Evolutionary conservation across 1,284 basidiomycete species (phyloP).

Genomic region (Kalmanozyma brasiliensis): DNA sequence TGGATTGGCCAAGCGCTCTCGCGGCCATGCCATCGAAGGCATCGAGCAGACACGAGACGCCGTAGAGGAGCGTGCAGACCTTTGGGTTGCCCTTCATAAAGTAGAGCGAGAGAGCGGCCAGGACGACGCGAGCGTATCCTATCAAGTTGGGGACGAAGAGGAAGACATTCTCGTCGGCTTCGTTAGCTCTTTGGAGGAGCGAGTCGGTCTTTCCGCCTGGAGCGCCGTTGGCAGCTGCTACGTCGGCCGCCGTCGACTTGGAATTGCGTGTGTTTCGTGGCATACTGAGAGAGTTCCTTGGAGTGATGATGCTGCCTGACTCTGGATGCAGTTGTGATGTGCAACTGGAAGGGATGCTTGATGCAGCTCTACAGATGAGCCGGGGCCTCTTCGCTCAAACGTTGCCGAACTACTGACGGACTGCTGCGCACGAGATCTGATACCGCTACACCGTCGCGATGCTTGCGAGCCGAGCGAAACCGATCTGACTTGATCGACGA

Average conservation of each 20-base stretch:
- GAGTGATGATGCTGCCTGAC: no score
- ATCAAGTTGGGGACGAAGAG: slow-evolving; percentile 96
- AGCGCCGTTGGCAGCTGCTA: slow-evolving; percentile 27
- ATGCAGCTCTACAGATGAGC: no score
- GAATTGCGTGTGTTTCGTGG: slow-evolving; percentile 42
- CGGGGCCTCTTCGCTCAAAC: no score
- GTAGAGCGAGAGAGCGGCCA: slow-evolving; percentile 88
- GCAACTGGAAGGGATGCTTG: no score
- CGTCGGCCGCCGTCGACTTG: slow-evolving; percentile 31
- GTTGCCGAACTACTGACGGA: no score
- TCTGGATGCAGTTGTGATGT: no score
- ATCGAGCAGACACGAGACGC: slow-evolving; percentile 91
- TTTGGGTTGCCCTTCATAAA: slow-evolving; percentile 87
- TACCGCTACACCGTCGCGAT: no score
- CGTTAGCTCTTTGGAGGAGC: slow-evolving; percentile 41
- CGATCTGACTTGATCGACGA: no score
- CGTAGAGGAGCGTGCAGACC: slow-evolving; percentile 89
- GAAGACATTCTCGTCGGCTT: slow-evolving; percentile 63
- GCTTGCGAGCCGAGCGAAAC: background rate
- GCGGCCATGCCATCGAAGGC: slow-evolving; percentile 95
- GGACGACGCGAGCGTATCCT: slow-evolving; percentile 87
- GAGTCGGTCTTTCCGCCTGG: slow-evolving; percentile 26
- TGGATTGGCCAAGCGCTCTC: slow-evolving; percentile 84
- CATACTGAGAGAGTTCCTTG: slow-evolving; percentile 19
- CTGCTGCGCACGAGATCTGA: no score